Conservation (phyloP, 257 asterid species). For the Solanum chilense region DNA sequence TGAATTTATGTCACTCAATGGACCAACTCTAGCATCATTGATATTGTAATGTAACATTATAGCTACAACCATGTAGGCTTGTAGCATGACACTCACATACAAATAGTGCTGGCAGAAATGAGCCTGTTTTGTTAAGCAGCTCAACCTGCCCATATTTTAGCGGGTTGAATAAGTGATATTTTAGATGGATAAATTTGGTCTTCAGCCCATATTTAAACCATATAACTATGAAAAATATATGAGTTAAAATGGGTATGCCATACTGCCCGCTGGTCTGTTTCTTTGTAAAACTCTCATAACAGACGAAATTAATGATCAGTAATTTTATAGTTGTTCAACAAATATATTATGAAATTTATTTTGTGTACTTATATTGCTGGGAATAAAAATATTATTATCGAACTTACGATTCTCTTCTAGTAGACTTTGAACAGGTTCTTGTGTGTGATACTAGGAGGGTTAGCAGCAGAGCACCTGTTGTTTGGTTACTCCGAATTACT, state of each 20-base stretch:
- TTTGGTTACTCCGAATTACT: constrained; percentile 60
- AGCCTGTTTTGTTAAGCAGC: not conserved
- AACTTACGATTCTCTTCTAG: not conserved
- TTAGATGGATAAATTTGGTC: not conserved
- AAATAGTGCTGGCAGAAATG: not conserved
- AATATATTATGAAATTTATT: not conserved
- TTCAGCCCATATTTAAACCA: not conserved
- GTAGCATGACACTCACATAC: not conserved
- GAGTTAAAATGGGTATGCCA: not conserved
- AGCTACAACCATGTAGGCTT: not conserved
- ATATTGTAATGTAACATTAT: not conserved
- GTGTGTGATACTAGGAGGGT: constrained; percentile 54
- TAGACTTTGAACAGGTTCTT: constrained; percentile 38
- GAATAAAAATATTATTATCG: not conserved
- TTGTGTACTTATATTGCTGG: not conserved
- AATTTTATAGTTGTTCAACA: not conserved
- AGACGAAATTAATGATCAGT: not conserved
- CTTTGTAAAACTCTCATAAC: not conserved
- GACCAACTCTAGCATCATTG: not conserved
- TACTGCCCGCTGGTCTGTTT: not conserved
- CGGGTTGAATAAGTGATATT: not conserved
- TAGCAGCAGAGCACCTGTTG: constrained; percentile 46
- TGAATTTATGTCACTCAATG: not conserved
- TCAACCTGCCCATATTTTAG: not conserved
- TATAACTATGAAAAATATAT: not conserved